Evolutionary conservation across 2,329 filamentous ascomycete genomes (phyloP).

Genomic region (Dactylellina drechsleri): DNA sequence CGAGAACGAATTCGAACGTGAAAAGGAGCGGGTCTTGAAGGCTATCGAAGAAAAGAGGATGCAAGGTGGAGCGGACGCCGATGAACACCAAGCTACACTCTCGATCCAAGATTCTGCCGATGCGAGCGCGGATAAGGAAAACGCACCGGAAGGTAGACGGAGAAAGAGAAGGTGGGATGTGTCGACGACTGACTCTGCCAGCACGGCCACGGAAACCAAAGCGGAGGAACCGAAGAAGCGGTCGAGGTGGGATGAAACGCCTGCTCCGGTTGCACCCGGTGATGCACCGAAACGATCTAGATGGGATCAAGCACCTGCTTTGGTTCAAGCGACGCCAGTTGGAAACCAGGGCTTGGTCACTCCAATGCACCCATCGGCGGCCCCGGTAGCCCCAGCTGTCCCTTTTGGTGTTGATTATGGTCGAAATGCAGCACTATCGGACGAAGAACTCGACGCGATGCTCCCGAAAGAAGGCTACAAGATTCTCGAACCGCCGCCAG

Average conservation of each 20-base stretch:
- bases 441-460: constrained; percentile 93
- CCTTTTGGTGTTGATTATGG: constrained; percentile 84
- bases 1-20: constrained; percentile 85
- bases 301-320: constrained; percentile 87
- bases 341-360: constrained; percentile 79
- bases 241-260: constrained; percentile 88
- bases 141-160: constrained; percentile 69
- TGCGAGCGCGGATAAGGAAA: constrained; percentile 73
- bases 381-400: constrained; percentile 65
- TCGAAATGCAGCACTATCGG: constrained; percentile 83
- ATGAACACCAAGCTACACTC: constrained; percentile 77
- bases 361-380: constrained; percentile 76
- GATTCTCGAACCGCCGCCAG: constrained; percentile 86
- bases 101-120: constrained; percentile 64
- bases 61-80: constrained; percentile 69
- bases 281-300: constrained; percentile 78
- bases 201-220: constrained; percentile 57
- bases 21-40: constrained; percentile 85
- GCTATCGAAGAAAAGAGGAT: constrained; percentile 79
- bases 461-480: constrained; percentile 93
- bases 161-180: constrained; percentile 94
- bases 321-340: constrained; percentile 75
- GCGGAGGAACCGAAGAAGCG: constrained; percentile 73
- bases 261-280: constrained; percentile 68
- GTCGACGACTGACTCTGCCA: constrained; percentile 67